Base-by-base conservation (phyloP, 805 yeast species). In the Suhomyces prunicola region DNA sequence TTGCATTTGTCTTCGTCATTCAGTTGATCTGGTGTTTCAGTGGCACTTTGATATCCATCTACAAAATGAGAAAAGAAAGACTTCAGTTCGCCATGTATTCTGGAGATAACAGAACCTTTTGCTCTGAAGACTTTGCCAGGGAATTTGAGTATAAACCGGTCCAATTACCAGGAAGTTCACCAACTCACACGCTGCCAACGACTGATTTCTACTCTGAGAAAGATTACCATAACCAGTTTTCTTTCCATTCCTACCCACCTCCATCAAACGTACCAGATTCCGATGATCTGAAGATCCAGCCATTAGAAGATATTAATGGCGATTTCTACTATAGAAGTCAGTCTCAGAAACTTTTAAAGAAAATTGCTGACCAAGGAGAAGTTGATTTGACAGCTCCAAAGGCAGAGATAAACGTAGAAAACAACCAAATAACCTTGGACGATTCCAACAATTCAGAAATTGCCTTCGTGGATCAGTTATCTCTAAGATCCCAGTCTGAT, bases 21-120 rank as follows among this genome's bases (percentile, higher is more conserved):
- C 66, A 72, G 47, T 63, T 69, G 55, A 31, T 68, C 2, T 67
- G 67, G 51, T 64, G 74, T 50, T 62, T 73, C 29, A 49, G 47
- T 2, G 60, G 54, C 13, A 72, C 76, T 0, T 50, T 69, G 12
- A 40, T 53, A 6, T 57, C 73, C 2, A 63, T 67, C 9, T 40
- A 62, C 44, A 62, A 54, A 23, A 44, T 39, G 5, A 27, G 35
- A 8, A 31, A 36, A 3, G 52, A 49, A 27, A 54, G 47, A 13
- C 48, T n/a, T 9, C 57, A 56, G 41, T 50, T 48, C 36, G 50
- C 47, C 23, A 52, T 53, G 27, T 47, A 50, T 3, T 27, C 8
- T 12, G 31, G 23, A 22, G 39, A 51, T 17, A 24, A 46, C 6
- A 52, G 26, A 31, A 19, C 45, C 10, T 23, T 10, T 17, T 33